Conservation (phyloP, 768 basidiomycete species). For the Leccinum arenicola region DNA sequence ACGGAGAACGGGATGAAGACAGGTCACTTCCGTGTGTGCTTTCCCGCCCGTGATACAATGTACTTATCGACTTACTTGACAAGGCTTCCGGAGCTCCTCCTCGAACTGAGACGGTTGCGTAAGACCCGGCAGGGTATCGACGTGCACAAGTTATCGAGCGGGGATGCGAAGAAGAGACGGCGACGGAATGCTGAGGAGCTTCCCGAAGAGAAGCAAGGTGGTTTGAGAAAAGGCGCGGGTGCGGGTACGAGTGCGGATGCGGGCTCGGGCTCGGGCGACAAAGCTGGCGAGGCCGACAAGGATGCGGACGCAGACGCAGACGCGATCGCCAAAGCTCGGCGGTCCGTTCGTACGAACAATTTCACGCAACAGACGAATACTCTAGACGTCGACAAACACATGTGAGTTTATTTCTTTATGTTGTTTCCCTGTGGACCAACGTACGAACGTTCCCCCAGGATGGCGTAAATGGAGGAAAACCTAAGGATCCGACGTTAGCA, state of each 20-base stretch:
- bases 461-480: conserved; percentile 97
- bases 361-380: conserved; percentile 97
- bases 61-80: background rate
- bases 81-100: conserved; percentile 77
- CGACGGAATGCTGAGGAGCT: conserved; percentile 45
- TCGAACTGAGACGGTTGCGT: conserved; percentile 72
- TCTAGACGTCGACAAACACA: conserved; percentile 97
- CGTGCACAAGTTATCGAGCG: conserved; percentile 76
- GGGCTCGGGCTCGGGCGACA: background rate
- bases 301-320: conserved; percentile 36
- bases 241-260: conserved; percentile 9
- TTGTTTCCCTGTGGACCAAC: no score
- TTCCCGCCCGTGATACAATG: background rate
- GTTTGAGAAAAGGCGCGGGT: conserved; percentile 47
- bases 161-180: conserved; percentile 73
- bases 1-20: conserved; percentile 24
- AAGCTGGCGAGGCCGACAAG: conserved; percentile 31
- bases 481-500: conserved; percentile 69
- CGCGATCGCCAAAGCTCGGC: conserved; percentile 66
- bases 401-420: conserved; percentile 48
- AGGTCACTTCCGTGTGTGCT: conserved; percentile 49
- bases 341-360: conserved; percentile 80
- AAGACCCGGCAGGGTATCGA: conserved; percentile 82
- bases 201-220: conserved; percentile 51
- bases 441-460: conserved; percentile 42